A percentile compares a stretch with the other conserved stretches of the same genome.
These are phyloP conservation scores for Elongisporangium prolatum DNA, from an alignment of 352 stramenopile species.

Conservation along the genomic window DNA sequence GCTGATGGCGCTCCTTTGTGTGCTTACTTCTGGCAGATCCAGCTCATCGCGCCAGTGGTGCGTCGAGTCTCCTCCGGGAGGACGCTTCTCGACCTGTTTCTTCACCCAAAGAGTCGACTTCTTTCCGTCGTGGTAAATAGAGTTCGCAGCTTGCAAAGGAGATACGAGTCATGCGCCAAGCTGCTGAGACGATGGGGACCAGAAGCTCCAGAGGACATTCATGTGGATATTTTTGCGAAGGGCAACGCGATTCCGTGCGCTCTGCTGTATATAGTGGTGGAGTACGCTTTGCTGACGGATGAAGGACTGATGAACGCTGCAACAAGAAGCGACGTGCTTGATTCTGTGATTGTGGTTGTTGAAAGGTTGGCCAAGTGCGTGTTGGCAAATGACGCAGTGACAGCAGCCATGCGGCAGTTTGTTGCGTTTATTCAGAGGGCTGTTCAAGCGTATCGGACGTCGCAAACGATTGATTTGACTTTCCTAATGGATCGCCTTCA, in stretches of 20 bases:
- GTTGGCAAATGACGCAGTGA: not conserved
- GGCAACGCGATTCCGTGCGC: constrained; percentile 26
- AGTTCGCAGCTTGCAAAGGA: constrained; percentile 9
- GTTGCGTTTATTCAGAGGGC: not conserved
- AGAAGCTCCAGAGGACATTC: constrained; percentile 2
- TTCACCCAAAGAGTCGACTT: constrained; percentile 49
- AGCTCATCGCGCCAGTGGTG: constrained; percentile 32
- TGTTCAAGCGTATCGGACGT: not conserved
- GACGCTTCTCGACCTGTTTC: constrained; percentile 24
- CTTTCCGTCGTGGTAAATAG: constrained; percentile 12
- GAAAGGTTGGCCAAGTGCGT: not conserved
- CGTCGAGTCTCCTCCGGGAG: constrained; percentile 7
- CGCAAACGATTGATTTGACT: not conserved
- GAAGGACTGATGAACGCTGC: not conserved
- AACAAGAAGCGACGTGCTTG: not conserved
- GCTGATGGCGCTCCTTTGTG: constrained; percentile 3
- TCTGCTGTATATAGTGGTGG: constrained; percentile 40
- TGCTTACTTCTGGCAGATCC: constrained; percentile 43
- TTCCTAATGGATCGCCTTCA: not conserved
- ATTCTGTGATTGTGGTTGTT: not conserved
- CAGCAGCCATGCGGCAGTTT: not conserved
- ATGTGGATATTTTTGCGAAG: constrained; percentile 35
- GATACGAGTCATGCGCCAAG: constrained; percentile 12
- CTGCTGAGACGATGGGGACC: constrained; percentile 25
- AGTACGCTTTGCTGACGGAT: constrained; percentile 28